Evolutionary conservation across 495 filamentous ascomycete genomes (phyloP).

Genomic region (Bacidia rubella): DNA sequence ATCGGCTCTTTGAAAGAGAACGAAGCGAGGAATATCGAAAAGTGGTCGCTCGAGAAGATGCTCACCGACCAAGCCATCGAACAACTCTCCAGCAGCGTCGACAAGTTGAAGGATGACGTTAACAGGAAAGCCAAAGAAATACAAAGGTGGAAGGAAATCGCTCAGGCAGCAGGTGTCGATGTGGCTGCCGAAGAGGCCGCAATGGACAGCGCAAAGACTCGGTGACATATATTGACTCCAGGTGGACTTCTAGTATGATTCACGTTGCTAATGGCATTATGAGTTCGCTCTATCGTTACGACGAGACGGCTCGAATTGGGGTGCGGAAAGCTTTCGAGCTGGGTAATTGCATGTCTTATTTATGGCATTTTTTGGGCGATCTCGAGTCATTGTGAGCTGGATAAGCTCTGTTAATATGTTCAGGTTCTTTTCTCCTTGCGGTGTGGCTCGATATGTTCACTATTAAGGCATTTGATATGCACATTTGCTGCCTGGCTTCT

Average conservation of each 20-base stretch:
- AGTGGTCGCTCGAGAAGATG: slow-evolving; percentile 94
- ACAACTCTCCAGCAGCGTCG: slow-evolving; percentile 75
- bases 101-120: slow-evolving; percentile 74
- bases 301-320: too few relatives aligned
- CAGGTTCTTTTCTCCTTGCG: too few relatives aligned
- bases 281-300: not conserved
- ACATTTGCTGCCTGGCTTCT: too few relatives aligned
- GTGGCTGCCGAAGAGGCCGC: slow-evolving; percentile 5
- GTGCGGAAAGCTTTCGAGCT: too few relatives aligned
- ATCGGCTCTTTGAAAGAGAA: slow-evolving; percentile 92
- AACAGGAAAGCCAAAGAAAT: slow-evolving; percentile 52
- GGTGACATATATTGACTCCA: not conserved
- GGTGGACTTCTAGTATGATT: not conserved
- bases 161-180: slow-evolving; percentile 58
- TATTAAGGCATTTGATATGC: too few relatives aligned
- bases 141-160: slow-evolving; percentile 74
- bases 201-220: not conserved
- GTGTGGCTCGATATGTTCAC: too few relatives aligned
- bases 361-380: too few relatives aligned
- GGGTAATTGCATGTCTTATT: too few relatives aligned
- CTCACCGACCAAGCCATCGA: slow-evolving; percentile 87
- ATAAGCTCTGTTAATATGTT: too few relatives aligned
- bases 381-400: too few relatives aligned
- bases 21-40: slow-evolving; percentile 82
- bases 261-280: not conserved